Percentiles rank a stretch among this genome's conserved stretches.
Evolutionary conservation across 768 basidiomycete species (phyloP).

Genomic region (Termitomyces sp.): DNA sequence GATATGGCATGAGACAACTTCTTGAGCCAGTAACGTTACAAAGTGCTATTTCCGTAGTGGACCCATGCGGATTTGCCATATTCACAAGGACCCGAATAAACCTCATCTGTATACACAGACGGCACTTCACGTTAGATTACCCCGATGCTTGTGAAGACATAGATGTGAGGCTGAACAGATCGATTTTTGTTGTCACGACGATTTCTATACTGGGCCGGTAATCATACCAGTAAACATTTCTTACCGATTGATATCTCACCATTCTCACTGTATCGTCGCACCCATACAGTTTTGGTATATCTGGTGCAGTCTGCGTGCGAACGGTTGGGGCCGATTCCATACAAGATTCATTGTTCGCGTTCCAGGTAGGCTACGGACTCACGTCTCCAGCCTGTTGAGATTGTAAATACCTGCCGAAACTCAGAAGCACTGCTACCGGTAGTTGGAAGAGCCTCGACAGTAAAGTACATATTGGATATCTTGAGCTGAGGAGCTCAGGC

Average conservation of each 20-base stretch:
- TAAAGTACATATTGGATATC: no score
- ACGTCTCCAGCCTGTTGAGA: neutral
- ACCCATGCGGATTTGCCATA: neutral
- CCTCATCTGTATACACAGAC: neutral
- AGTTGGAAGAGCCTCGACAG: neutral
- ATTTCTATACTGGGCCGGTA: neutral
- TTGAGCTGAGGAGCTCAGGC: neutral
- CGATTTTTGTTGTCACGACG: no score
- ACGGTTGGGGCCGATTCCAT: neutral
- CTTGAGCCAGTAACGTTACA: neutral
- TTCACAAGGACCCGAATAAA: neutral
- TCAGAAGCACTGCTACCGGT: neutral
- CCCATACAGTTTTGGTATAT: neutral
- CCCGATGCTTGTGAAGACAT: neutral
- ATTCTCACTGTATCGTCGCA: neutral
- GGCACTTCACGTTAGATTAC: neutral
- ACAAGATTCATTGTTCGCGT: neutral
- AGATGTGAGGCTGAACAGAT: neutral
- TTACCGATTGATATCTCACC: neutral
- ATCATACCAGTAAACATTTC: neutral
- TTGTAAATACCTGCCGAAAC: neutral
- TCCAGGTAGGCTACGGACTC: neutral
- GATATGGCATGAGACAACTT: neutral
- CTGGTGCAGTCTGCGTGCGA: neutral
- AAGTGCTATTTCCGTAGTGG: neutral